Evolutionary conservation across 345 rosid species (phyloP), one percentile per base, ranked within the genome.

Genomic region (Moricandia arvensis): DNA sequence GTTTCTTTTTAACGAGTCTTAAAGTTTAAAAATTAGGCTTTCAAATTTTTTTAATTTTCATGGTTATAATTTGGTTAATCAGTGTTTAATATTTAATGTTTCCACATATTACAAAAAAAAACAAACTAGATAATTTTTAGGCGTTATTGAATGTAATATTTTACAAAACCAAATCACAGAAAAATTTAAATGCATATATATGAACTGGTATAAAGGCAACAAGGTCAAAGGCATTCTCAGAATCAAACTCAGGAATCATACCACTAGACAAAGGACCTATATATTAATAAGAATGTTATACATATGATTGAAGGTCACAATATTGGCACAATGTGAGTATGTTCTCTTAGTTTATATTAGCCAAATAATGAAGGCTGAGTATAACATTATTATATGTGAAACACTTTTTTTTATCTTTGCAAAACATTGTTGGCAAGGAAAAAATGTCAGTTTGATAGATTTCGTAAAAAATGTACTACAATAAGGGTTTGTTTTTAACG

Each of bases 191-290:
- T 43, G 51, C 16, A 43, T 43, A 4, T 15, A 1, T 43, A 43
- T 43, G 15, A 43, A 15, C 16, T 13, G 13, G 16, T 43, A 43
- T 43, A 3, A 4, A 43, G 13, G 7, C 51, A 43, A 21, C n/a
- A 53, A 53, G 0, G 62, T 67, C 68, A 60, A 68, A 33, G 79
- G 78, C 70, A 62, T 63, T 68, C 75, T 69, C 75, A 54, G 75
- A 76, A 76, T 76, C 59, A 59, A 69, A 63, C 70, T 30, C 41
- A 21, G 41, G 64, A 88, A 90, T 87, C 90, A 86, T 86, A 84
- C 93, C 90, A 90, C 91, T 89, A 89, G 88, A 87, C 90, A 86
- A 87, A 85, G 85, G 87, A 88, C 88, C 79, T 0, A 29, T 68
- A 41, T 41, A 41, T 68, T 63, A 17, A 21, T 8, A 53, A 53